Conservation (phyloP, 352 stramenopile species). For the Pythium vanterpoolii region DNA sequence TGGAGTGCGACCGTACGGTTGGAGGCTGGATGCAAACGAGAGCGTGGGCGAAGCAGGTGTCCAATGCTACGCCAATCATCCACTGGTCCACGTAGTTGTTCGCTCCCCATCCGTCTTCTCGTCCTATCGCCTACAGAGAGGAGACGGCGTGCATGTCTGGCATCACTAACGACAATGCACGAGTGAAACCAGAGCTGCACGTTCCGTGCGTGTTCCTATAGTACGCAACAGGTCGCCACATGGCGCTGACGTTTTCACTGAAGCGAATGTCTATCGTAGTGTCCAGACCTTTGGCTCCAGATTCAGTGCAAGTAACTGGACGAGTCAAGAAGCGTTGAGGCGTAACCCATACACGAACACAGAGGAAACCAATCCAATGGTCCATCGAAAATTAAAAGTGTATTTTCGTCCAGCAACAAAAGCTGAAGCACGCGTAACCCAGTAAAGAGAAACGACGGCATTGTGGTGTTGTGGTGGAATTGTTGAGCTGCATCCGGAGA, state of each 20-base stretch:
- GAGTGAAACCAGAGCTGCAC: constrained; percentile 1
- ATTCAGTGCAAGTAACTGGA: background rate
- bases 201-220: constrained; percentile 17
- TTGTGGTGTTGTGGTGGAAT: background rate
- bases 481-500: background rate
- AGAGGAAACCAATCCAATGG: too few species aligned
- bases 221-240: background rate
- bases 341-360: too few species aligned
- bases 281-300: background rate
- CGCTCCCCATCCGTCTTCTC: too few species aligned
- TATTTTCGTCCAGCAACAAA: too few species aligned
- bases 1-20: background rate
- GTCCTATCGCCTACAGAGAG: too few species aligned
- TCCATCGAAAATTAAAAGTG: too few species aligned
- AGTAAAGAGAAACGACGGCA: too few species aligned
- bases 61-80: constrained; percentile 6
- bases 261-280: too few species aligned
- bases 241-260: background rate
- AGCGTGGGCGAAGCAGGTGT: background rate
- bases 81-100: too few species aligned
- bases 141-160: too few species aligned
- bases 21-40: background rate
- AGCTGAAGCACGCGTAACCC: too few species aligned
- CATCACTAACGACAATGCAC: background rate
- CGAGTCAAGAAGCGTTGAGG: background rate